A percentile compares a stretch with the other conserved stretches of the same genome.
Conservation (phyloP, 2,329 filamentous ascomycete species). For the Aspergillus terreus region DNA sequence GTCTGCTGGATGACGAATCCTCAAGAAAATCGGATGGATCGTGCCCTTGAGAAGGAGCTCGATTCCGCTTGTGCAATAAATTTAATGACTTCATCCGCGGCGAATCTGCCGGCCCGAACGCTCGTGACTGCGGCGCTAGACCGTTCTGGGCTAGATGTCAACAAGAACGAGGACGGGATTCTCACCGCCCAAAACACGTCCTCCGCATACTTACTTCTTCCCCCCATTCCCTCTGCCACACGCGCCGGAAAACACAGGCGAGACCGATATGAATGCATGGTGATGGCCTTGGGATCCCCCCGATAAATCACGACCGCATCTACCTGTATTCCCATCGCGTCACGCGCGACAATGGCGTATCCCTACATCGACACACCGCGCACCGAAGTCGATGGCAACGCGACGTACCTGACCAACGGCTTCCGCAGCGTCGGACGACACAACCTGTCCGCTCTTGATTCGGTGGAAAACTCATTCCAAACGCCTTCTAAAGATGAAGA, state of each 20-base stretch:
- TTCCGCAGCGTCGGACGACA: slow-evolving; percentile 51
- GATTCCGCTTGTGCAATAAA: slow-evolving; percentile 8
- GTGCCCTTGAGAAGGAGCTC: not conserved
- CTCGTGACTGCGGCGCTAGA: slow-evolving; percentile 23
- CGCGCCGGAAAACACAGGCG: slow-evolving; percentile 10
- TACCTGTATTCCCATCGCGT: slow-evolving; percentile 8
- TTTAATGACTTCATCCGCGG: slow-evolving; percentile 35
- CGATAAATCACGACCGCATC: not conserved
- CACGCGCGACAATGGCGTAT: slow-evolving; percentile 54
- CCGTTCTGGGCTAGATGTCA: slow-evolving; percentile 39
- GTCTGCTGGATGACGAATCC: slow-evolving; percentile 3
- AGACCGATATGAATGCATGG: slow-evolving; percentile 23
- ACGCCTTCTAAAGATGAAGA: slow-evolving; percentile 75
- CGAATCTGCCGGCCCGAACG: slow-evolving; percentile 20
- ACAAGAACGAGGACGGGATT: slow-evolving; percentile 27
- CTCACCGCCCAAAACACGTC: slow-evolving; percentile 34
- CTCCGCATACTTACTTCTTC: slow-evolving; percentile 4
- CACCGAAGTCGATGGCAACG: slow-evolving; percentile 73
- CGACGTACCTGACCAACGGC: slow-evolving; percentile 69
- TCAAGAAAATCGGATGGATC: not conserved
- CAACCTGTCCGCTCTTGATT: slow-evolving; percentile 61
- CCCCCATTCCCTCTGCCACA: not conserved
- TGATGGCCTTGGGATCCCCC: slow-evolving; percentile 11
- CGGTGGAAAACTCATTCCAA: slow-evolving; percentile 81
- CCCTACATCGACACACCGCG: slow-evolving; percentile 79